Evolutionary conservation across 306 rosid genomes (phyloP), one percentile per base, ranked within the genome.

Genomic region (Trifolium repens): DNA sequence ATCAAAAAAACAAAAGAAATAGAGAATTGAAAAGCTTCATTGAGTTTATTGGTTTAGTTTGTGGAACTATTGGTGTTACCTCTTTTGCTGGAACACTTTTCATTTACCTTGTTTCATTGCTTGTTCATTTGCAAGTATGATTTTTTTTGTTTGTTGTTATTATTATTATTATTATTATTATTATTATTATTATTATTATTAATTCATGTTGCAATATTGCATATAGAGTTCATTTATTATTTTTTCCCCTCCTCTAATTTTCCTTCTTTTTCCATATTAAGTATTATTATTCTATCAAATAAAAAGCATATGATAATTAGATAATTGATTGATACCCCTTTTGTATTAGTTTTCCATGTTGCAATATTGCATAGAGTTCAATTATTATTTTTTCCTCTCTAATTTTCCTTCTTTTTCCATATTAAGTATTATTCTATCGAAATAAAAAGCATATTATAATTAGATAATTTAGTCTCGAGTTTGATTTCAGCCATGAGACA

Each of bases 41-140:
- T 59, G 77, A 83, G 67, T 58, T 86, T 32, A 10, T 24, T 7
- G 53, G 69, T 78, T 60, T 90, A 54, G 74, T 75, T 67, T 82
- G 77, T 60, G 78, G 81, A 2, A 74, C 82, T 71, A 14, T 90
- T 77, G 84, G 87, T 44, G 67, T 73, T 32, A 88, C 96, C 5
- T 82, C 75, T 30, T 85, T 83, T 58, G 17, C 30, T 67, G 91
- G 88, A 68, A 75, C 85, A 9, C 73, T 84, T 40, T 46, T 80
- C 46, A 74, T 88, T 39, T 86, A 61, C 71, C 85, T 90, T 62
- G 49, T 84, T 66, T 86, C 89, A 17, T 8, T 86, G 15, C 8
- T 86, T 71, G 44, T 81, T 70, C 86, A 79, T 81, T 22, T 81
- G 32, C 86, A 75, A 53, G 66, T 76, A 47, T 78, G 46, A 67